These are phyloP conservation scores for Zychaea mexicana DNA, from an alignment of 371 early-diverging fungal genomes.

Conservation along the genomic window DNA sequence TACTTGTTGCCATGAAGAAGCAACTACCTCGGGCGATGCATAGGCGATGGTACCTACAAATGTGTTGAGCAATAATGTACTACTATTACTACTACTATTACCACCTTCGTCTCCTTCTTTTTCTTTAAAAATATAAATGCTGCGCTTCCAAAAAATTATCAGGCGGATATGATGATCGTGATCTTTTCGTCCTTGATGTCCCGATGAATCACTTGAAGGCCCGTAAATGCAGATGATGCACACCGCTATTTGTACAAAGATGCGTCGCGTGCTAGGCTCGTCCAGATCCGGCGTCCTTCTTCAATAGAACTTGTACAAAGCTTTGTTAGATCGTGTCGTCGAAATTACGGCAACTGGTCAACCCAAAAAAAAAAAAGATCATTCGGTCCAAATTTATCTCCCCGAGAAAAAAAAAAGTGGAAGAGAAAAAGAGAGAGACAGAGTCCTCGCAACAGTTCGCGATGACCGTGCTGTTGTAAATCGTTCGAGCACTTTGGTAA, in stretches of 20 bases:
- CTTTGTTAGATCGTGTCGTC: slow-evolving; percentile 64
- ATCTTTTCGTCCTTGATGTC: slow-evolving; percentile 76
- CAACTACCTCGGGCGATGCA: slow-evolving; percentile 68
- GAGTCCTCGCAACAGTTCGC: neutral
- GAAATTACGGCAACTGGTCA: no score
- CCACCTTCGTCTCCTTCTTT: no score
- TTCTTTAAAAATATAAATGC: no score
- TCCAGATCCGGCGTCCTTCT: slow-evolving; percentile 44
- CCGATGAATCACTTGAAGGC: slow-evolving; percentile 71
- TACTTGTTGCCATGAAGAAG: slow-evolving; percentile 63
- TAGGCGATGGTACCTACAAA: slow-evolving; percentile 76
- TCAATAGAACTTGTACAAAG: slow-evolving; percentile 77
- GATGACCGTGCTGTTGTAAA: neutral
- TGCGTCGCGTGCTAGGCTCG: slow-evolving; percentile 53
- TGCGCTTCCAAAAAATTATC: slow-evolving; percentile 73
- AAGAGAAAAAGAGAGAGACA: no score
- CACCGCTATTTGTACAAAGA: slow-evolving; percentile 60
- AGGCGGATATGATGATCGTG: slow-evolving; percentile 56
- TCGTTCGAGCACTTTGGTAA: neutral
- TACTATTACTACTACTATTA: slow-evolving; percentile 24
- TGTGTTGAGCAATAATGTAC: slow-evolving; percentile 57
- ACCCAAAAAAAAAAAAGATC: no score
- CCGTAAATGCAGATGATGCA: slow-evolving; percentile 64
- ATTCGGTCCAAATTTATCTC: no score
- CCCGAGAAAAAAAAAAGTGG: no score